Conservation (phyloP, 208 protist species). For the Crithidia sp. region DNA sequence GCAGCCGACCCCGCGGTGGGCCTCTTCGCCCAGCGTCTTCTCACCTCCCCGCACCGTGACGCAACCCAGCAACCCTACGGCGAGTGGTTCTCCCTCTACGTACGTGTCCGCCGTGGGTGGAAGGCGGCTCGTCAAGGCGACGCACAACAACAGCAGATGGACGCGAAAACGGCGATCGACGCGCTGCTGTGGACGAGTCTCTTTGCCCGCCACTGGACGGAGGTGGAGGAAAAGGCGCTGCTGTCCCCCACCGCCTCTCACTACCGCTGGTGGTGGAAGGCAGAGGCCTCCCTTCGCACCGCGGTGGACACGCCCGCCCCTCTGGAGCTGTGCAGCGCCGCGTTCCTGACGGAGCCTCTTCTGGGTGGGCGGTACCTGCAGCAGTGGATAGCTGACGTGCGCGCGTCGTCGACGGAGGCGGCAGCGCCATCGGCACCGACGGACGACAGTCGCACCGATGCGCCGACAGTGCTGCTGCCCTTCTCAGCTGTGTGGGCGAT, state of each 20-base stretch:
- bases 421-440: not conserved
- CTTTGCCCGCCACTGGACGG: slow-evolving; percentile 63
- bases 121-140: not conserved
- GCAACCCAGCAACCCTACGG: slow-evolving; percentile 63
- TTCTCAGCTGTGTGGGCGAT: slow-evolving; percentile 68
- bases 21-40: slow-evolving; percentile 41
- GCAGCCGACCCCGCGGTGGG: slow-evolving; percentile 19
- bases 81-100: slow-evolving; percentile 75
- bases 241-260: not conserved
- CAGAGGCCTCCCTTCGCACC: not conserved
- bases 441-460: not conserved
- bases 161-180: slow-evolving; percentile 38
- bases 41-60: slow-evolving; percentile 65
- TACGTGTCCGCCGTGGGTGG: slow-evolving; percentile 37
- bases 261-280: slow-evolving; percentile 42
- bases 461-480: slow-evolving; percentile 40
- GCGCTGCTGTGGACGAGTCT: slow-evolving; percentile 64
- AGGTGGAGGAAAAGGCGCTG: slow-evolving; percentile 29
- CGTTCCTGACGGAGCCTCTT: slow-evolving; percentile 68
- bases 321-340: slow-evolving; percentile 34
- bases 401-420: slow-evolving; percentile 10
- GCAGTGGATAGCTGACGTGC: slow-evolving; percentile 50
- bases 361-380: slow-evolving; percentile 52
- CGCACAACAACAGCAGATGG: not conserved
- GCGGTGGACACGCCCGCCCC: not conserved